Percentiles rank a stretch among this genome's conserved stretches.
Conservation (phyloP, 768 basidiomycete genomes). For the Kockovaella imperatae region DNA sequence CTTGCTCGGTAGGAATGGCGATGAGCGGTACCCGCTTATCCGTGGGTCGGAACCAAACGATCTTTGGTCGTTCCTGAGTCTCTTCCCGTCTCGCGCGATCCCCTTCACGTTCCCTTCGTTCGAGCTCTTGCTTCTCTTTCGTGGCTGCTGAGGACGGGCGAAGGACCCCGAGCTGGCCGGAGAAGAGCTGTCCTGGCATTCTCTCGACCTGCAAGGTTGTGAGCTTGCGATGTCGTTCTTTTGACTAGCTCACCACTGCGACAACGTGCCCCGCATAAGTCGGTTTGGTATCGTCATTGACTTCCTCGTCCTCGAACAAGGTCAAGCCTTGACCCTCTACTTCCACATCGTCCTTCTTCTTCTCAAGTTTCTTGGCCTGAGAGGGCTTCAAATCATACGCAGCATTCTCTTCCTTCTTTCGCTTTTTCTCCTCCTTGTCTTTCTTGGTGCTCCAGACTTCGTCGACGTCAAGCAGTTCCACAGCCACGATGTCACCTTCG, state of each 20-base stretch:
- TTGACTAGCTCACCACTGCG: constrained; percentile 55
- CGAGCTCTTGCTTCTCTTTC: constrained; percentile 97
- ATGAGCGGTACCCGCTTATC: constrained; percentile 98
- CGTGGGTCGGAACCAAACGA: constrained; percentile 99
- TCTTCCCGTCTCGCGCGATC: constrained; percentile 60
- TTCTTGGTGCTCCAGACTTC: constrained; percentile 95
- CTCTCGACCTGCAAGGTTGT: constrained; percentile 60
- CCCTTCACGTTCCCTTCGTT: constrained; percentile 92
- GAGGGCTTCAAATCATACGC: constrained; percentile 75
- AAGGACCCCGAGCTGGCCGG: constrained; percentile 87
- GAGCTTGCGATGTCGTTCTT: too few relatives aligned
- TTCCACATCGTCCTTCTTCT: constrained; percentile 99
- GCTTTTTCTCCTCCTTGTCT: constrained; percentile 99
- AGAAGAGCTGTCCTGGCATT: constrained; percentile 98
- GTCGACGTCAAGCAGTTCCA: constrained; percentile 94
- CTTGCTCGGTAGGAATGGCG: constrained; percentile 97
- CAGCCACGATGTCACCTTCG: constrained; percentile 94
- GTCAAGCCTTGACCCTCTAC: constrained; percentile 97
- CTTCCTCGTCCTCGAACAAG: constrained; percentile 98
- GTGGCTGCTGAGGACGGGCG: constrained; percentile 95
- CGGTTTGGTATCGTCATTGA: constrained; percentile 95
- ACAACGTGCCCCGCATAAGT: constrained; percentile 98
- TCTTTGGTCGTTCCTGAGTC: constrained; percentile 77
- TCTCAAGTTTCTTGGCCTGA: constrained; percentile 63
- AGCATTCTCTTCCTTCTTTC: constrained; percentile 98